phyloP scores from a whole-genome alignment of 2,329 filamentous ascomycete genomes.

The Diaporthe sp. region DNA sequence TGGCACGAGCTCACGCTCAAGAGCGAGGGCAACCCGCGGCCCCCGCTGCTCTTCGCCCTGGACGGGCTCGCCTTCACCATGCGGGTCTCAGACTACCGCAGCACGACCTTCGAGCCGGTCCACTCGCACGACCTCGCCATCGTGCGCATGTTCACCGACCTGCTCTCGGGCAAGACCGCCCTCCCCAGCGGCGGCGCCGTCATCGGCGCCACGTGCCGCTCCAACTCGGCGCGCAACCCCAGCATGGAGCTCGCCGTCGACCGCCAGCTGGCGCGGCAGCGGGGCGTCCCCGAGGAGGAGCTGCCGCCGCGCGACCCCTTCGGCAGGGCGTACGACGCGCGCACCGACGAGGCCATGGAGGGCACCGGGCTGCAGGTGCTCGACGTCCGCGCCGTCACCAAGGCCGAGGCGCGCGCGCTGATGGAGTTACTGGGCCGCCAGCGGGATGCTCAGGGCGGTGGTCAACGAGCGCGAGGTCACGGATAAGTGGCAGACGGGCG shows the following conservation, averaged over 20 bases:
- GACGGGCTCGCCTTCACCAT: constrained; percentile 88
- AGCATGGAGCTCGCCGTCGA: constrained; percentile 76
- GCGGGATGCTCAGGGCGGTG: constrained; percentile 78
- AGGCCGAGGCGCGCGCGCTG: constrained; percentile 78
- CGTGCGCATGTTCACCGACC: constrained; percentile 78
- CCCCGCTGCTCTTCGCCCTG: constrained; percentile 76
- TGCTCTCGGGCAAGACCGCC: constrained; percentile 69
- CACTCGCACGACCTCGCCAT: constrained; percentile 88
- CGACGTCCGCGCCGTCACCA: constrained; percentile 75
- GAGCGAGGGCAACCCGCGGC: constrained; percentile 54
- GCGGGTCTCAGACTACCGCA: constrained; percentile 80
- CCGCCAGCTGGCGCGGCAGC: constrained; percentile 60
- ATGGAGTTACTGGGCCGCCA: constrained; percentile 97
- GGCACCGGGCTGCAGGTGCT: constrained; percentile 57
- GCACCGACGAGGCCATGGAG: constrained; percentile 63
- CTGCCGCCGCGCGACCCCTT: constrained; percentile 60
- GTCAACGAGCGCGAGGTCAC: constrained; percentile 78
- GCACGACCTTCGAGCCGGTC: constrained; percentile 75
- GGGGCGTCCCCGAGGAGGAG: constrained; percentile 41
- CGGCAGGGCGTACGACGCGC: constrained; percentile 65
- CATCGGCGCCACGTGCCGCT: constrained; percentile 78
- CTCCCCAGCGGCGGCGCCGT: constrained; percentile 82
- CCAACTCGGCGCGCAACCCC: constrained; percentile 73
- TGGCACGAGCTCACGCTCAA: constrained; percentile 77
- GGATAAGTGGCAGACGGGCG: constrained; percentile 86